A percentile compares a stretch with the other conserved stretches of the same genome.
These are phyloP conservation scores for Cladosporium colombiae DNA, from an alignment of 2,329 filamentous ascomycete genomes.

Conservation along the genomic window DNA sequence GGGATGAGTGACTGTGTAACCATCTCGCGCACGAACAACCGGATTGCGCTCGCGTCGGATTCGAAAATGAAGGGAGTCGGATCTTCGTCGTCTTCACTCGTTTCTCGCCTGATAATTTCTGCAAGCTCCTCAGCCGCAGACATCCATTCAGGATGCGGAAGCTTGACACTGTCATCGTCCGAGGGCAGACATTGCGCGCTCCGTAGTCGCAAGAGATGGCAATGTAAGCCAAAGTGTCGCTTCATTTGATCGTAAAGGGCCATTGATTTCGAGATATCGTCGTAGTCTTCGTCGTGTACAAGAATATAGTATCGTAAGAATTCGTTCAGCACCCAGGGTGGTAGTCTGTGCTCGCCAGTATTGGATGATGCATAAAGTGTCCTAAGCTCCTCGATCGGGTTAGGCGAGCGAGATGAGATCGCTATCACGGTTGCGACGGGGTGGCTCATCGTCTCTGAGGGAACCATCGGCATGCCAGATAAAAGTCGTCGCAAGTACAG, in stretches of 20 bases:
- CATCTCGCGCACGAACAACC: slow-evolving; percentile 88
- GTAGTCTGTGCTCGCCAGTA: slow-evolving; percentile 70
- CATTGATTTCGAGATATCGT: slow-evolving; percentile 88
- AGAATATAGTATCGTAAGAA: slow-evolving; percentile 95
- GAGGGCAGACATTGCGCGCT: slow-evolving; percentile 83
- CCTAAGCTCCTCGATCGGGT: slow-evolving; percentile 83
- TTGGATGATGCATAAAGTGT: slow-evolving; percentile 84
- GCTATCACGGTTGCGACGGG: slow-evolving; percentile 93
- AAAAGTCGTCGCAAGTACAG: slow-evolving; percentile 82
- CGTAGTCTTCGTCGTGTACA: slow-evolving; percentile 92
- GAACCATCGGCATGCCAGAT: slow-evolving; percentile 73
- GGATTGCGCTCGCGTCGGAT: slow-evolving; percentile 84
- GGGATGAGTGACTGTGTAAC: slow-evolving; percentile 93
- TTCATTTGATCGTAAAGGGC: slow-evolving; percentile 98
- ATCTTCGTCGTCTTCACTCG: slow-evolving; percentile 70
- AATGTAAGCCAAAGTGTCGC: slow-evolving; percentile 93
- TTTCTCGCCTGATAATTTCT: slow-evolving; percentile 56
- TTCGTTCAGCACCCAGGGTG: slow-evolving; percentile 85
- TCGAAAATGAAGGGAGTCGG: slow-evolving; percentile 82
- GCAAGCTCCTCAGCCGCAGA: slow-evolving; percentile 80
- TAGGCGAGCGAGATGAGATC: slow-evolving; percentile 82
- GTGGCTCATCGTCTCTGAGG: slow-evolving; percentile 92
- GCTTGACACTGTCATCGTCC: slow-evolving; percentile 83
- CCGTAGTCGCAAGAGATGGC: slow-evolving; percentile 82
- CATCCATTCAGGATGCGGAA: slow-evolving; percentile 86